Evolutionary conservation across 192 early-diverging fungal genomes (phyloP).

Genomic region (Backusella australiensis): DNA sequence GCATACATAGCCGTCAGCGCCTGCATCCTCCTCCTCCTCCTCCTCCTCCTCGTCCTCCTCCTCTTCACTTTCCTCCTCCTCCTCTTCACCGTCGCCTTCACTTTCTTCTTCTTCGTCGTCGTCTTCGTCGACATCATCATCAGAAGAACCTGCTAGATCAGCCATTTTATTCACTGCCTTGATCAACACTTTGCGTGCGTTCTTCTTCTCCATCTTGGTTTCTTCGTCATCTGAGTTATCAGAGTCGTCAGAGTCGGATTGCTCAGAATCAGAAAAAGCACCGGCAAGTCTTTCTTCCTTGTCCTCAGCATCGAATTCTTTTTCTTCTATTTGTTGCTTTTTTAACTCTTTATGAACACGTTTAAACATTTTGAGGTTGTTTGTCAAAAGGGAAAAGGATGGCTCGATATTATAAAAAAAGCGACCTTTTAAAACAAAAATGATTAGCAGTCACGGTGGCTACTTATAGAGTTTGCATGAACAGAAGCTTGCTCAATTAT

Average conservation of each 20-base stretch:
- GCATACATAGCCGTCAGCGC: constrained; percentile 18
- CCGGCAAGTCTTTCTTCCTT: constrained; percentile 24
- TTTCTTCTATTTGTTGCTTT: constrained; percentile 33
- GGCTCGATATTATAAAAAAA: neutral
- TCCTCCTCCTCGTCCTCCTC: constrained; percentile 6
- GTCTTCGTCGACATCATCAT: neutral
- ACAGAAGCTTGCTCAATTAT: too few species aligned
- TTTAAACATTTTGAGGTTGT: constrained; percentile 25
- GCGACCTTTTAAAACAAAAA: neutral
- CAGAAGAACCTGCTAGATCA: neutral
- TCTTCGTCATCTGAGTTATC: constrained; percentile 18
- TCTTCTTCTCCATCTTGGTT: neutral
- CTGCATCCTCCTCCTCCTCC: constrained; percentile 11
- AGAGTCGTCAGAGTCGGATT: constrained; percentile 3
- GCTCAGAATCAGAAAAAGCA: constrained; percentile 25
- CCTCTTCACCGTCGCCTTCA: neutral
- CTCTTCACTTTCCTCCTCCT: constrained; percentile 9
- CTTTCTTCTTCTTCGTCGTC: neutral
- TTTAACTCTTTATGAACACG: constrained; percentile 30
- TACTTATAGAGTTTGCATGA: neutral
- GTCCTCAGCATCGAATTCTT: constrained; percentile 15
- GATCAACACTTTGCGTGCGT: constrained; percentile 1
- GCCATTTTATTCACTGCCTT: constrained; percentile 2
- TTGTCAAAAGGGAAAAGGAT: neutral
- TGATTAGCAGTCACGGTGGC: constrained; percentile 20